Evolutionary conservation across 2,329 filamentous ascomycete species (phyloP), one percentile per base, ranked within the genome.

Genomic region (Botryotinia calthae): DNA sequence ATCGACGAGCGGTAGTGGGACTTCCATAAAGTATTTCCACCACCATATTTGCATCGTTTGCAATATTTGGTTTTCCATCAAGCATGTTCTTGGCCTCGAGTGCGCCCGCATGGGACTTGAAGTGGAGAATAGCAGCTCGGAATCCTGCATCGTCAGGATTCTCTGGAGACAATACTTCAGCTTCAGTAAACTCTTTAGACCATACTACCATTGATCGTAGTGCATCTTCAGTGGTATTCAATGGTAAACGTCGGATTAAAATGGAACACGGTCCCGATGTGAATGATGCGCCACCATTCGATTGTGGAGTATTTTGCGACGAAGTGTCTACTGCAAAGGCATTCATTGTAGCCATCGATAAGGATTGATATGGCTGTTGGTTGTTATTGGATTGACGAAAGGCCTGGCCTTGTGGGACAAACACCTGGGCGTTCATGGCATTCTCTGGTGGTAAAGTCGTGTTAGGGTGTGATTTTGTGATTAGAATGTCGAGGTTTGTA

Each of bases 121-220:
- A 90, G 74, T 81, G 84, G 71, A 89, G 78, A 46, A 89, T 77
- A 37, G 87, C 88, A 1, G 86, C 85, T 67, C 83, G 83, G 75
- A 85, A 87, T 34, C 84, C 84, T 5, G 82, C 77, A 74, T 89
- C 87, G 51, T 85, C 82, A 9, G 86, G 85, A 72, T 84, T 81
- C 37, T 88, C 85, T 37, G 82, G 75, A 1, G 86, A 82, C 6
- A 89, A 80, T 40, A 90, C 81, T 76, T 89, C 84, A 28, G 87
- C 83, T 62, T 84, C 82, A 54, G 84, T 79, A 20, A 89, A 81
- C 54, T 89, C 87, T 76, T 89, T 84, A 69, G 86, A 88, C 81
- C 87, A 89, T 59, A 88, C 82, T 48, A 88, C 83, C 87, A 90
- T 89, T 44, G 87, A 80, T 64, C 85, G 83, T 69, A 90, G 77